Conservation (phyloP, 1,139 yeast species). For the Ogataea hybrid region DNA sequence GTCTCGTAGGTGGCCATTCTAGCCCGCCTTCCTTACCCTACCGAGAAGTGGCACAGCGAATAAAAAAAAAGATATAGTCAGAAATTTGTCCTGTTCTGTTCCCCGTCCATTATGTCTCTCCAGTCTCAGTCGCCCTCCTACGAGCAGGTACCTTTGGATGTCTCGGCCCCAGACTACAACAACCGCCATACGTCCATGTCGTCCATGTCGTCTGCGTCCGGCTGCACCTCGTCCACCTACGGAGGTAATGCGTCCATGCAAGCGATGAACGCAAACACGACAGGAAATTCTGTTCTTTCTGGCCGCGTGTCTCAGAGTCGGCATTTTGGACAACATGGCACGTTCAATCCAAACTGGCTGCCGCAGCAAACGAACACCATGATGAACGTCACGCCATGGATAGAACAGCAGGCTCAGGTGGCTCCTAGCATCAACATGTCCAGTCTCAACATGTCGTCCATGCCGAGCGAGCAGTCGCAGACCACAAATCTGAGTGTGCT, state of each 20-base stretch:
- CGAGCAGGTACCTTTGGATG: conserved; percentile 16
- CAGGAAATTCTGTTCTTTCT: conserved; percentile 35
- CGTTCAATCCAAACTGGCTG: conserved; percentile 37
- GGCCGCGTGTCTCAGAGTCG: conserved; percentile 42
- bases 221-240: conserved; percentile 51
- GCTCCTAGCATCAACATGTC: conserved; percentile 28
- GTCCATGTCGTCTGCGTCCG: conserved; percentile 56
- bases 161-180: conserved; percentile 12
- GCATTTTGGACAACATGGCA: conserved; percentile 27
- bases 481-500: conserved; percentile 24
- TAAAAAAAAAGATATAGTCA: conserved; percentile 12
- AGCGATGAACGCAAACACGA: conserved; percentile 30
- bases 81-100: conserved; percentile 8
- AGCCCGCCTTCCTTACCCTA: conserved; percentile 3
- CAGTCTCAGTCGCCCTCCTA: conserved; percentile 19
- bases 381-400: conserved; percentile 62
- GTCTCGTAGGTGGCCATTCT: not conserved
- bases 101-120: conserved; percentile 6
- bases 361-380: conserved; percentile 33
- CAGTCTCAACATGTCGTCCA: conserved; percentile 14
- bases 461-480: conserved; percentile 7
- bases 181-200: conserved; percentile 54
- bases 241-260: conserved; percentile 35
- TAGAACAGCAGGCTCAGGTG: conserved; percentile 56
- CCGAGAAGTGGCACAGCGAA: conserved; percentile 11